Conservation (phyloP, 495 filamentous ascomycete species). For the Xylaria cubensis region DNA sequence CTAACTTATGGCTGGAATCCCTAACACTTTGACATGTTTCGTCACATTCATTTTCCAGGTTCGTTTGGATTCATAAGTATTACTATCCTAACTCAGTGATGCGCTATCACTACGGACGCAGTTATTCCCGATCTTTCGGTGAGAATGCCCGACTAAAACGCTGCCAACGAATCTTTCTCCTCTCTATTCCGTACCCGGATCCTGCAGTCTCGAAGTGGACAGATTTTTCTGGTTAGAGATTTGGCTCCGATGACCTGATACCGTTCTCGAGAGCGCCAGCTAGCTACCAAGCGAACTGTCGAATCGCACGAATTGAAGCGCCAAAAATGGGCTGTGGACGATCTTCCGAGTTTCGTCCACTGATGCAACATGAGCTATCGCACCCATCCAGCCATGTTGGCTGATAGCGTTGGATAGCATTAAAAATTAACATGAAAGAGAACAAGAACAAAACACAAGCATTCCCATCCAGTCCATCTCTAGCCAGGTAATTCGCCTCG, state of each 20-base stretch:
- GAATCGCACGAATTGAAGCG: not conserved
- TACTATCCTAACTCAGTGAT: constrained; percentile 20
- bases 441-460: not conserved
- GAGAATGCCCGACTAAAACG: not conserved
- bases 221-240: not conserved
- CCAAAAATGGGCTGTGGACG: not conserved
- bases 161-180: not conserved
- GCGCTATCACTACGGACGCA: not conserved
- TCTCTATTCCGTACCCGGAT: not conserved
- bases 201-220: not conserved
- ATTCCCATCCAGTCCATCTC: constrained; percentile 24
- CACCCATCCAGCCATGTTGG: not conserved
- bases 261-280: not conserved
- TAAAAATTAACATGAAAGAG: constrained; percentile 23
- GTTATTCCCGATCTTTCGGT: not conserved
- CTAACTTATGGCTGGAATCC: not conserved
- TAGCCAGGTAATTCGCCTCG: constrained; percentile 23
- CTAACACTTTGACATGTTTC: not conserved
- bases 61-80: constrained; percentile 11
- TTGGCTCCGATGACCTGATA: not conserved
- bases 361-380: not conserved
- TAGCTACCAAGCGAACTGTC: not conserved
- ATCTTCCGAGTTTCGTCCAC: not conserved
- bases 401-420: constrained; percentile 1
- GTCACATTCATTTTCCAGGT: not conserved